Evolutionary conservation across 2,329 filamentous ascomycete genomes (phyloP).

Genomic region (Ceratocystis alfenasii): DNA sequence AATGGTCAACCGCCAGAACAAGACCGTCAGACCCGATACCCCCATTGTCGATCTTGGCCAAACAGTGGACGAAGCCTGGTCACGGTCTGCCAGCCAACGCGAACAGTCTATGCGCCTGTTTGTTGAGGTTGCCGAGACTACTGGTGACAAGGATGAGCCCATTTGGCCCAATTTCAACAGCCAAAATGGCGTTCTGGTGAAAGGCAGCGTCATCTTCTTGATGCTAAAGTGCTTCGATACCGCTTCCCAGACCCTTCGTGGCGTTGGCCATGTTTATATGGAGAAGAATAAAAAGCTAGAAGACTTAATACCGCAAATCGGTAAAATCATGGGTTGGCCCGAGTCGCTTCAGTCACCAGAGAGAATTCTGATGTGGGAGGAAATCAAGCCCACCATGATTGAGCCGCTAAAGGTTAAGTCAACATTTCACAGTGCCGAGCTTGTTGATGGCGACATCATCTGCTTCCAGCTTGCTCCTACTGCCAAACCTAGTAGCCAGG

Average conservation of each 20-base stretch:
- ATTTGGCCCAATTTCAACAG: slow-evolving; percentile 56
- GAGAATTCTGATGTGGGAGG: slow-evolving; percentile 67
- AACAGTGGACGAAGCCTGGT: slow-evolving; percentile 59
- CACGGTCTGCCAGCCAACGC: slow-evolving; percentile 44
- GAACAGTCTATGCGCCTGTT: slow-evolving; percentile 70
- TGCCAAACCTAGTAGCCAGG: background rate
- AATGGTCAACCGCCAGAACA: slow-evolving; percentile 98
- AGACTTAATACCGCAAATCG: slow-evolving; percentile 66
- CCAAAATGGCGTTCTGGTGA: slow-evolving; percentile 43
- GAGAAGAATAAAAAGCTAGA: slow-evolving; percentile 76
- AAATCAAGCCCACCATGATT: slow-evolving; percentile 98
- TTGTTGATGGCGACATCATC: slow-evolving; percentile 93
- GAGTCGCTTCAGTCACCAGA: slow-evolving; percentile 55
- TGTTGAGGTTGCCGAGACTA: slow-evolving; percentile 64
- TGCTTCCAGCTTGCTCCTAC: slow-evolving; percentile 57
- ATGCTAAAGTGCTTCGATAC: slow-evolving; percentile 90
- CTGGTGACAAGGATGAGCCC: slow-evolving; percentile 54
- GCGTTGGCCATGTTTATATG: slow-evolving; percentile 76
- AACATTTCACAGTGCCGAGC: slow-evolving; percentile 78
- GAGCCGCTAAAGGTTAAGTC: slow-evolving; percentile 86
- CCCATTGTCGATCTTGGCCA: slow-evolving; percentile 67
- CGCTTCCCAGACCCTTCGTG: slow-evolving; percentile 59
- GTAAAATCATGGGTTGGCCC: slow-evolving; percentile 76
- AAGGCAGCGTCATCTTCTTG: slow-evolving; percentile 60
- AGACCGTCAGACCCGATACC: slow-evolving; percentile 82